Evolutionary conservation across 148 eudicot genomes (phyloP).

Genomic region (Euryodendron excelsum): DNA sequence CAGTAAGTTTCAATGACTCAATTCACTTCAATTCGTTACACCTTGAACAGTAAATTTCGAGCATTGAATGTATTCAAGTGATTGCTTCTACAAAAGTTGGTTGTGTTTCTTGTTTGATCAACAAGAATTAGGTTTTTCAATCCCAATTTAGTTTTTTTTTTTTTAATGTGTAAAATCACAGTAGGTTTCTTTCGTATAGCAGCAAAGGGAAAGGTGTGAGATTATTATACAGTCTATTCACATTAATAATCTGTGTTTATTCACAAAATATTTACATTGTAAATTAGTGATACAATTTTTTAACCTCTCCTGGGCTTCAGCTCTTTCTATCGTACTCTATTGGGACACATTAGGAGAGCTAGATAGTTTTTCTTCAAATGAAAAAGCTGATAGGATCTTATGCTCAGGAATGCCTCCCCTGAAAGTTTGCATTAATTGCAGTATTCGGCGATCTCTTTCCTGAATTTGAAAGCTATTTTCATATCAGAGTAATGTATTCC

Average conservation of each 20-base stretch:
- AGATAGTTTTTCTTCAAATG: constrained; percentile 7
- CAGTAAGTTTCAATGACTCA: constrained; percentile 57
- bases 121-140: background rate
- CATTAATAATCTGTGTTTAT: background rate
- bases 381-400: background rate
- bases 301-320: background rate
- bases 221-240: background rate
- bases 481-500: too few species aligned
- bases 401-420: too few species aligned
- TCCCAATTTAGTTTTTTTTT: background rate
- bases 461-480: too few species aligned
- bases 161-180: too few species aligned
- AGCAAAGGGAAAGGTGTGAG: background rate
- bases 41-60: background rate
- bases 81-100: background rate
- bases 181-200: too few species aligned
- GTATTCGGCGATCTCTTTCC: too few species aligned
- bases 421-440: too few species aligned
- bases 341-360: background rate
- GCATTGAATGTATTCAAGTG: background rate
- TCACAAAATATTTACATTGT: background rate
- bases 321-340: background rate
- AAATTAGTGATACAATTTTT: background rate
- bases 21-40: constrained; percentile 18
- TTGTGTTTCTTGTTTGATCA: background rate